Base-by-base conservation (phyloP, 2,329 filamentous ascomycete species). In the Aureobasidium sp. region DNA sequence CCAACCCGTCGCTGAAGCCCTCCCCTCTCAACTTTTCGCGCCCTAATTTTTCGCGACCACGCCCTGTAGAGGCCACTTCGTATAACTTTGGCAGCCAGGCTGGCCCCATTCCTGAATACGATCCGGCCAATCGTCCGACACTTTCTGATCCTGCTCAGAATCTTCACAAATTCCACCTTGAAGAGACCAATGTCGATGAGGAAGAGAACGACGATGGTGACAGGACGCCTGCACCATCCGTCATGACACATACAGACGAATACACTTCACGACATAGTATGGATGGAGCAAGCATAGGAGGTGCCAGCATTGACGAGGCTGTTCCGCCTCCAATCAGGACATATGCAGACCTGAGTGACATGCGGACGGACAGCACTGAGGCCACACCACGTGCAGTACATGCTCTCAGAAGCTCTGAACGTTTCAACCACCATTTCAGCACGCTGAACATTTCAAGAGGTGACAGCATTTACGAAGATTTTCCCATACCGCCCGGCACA, bases 21-120 rank as follows among this genome's bases (percentile, higher is more conserved):
- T 48, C 56, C 15, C 62, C 65, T 12, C 62, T 68, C 58, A 70
- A 70, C 56, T 70, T 70, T 64, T 70, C 69, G 11, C 66, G 69
- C 6, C 68, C 68, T 6, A 70, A 70, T 51, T 70, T 70, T 62
- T 70, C 69, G 15, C 66, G 69, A 15, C 68, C 68, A 8, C 61
- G 63, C 49, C 62, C 41, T 31, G 37, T 31, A 39, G 44, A 42
- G 12, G 17, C 37, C 8, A 49, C 12, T 9, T 52, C 49, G 20
- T 61, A 60, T 20, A 51, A 45, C 17, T 60, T 60, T 34, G 39
- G 57, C 20, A 41, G 57, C 15, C 27, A 51, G 20, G 36, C 57
- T 58, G 55, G 42, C 17, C 55, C 55, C 6, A 39, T 48, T 8
- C 41, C 42, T 3, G 53, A 57, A n/a, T 45, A 57, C 29, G 41